Evolutionary conservation across 1,284 basidiomycete genomes (phyloP).

Genomic region (Vanrija sp.): DNA sequence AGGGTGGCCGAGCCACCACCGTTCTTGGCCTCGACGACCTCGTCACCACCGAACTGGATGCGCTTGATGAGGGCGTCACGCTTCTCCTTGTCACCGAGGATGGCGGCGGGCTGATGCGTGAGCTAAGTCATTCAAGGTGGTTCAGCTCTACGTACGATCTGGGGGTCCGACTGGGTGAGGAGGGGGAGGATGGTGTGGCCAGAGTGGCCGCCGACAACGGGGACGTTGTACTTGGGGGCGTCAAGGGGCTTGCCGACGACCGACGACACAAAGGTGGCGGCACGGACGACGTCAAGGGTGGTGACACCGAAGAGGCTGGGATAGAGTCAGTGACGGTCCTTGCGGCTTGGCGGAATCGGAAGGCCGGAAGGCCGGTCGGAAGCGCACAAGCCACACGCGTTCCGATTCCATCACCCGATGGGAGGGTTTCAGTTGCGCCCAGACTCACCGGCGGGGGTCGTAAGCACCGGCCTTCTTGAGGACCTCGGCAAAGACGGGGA

Average conservation of each 20-base stretch:
- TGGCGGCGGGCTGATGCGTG: conserved; percentile 22
- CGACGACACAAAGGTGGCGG: conserved; percentile 82
- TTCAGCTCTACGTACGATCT: conserved; percentile 31
- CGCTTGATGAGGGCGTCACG: conserved; percentile 69
- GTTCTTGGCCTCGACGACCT: conserved; percentile 59
- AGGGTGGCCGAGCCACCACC: conserved; percentile 85
- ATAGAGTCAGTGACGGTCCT: not conserved
- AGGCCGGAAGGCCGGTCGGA: not conserved
- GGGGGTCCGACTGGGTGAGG: conserved; percentile 68
- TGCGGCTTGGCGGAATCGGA: not conserved
- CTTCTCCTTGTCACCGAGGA: conserved; percentile 57
- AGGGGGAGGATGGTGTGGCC: conserved; percentile 94
- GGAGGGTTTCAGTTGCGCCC: not conserved
- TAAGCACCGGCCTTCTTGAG: conserved; percentile 92
- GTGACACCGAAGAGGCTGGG: conserved; percentile 70
- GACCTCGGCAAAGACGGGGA: conserved; percentile 91
- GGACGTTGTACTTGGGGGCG: conserved; percentile 63
- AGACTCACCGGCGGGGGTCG: conserved; percentile 64
- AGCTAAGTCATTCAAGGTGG: not conserved
- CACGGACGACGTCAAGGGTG: conserved; percentile 94
- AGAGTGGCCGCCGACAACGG: conserved; percentile 94
- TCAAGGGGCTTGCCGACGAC: conserved; percentile 65
- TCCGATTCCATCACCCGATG: conserved; percentile 1
- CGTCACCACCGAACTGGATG: conserved; percentile 90
- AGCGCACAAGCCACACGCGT: too few relatives aligned